These are phyloP conservation scores for Tephrocybe sp. DNA, from an alignment of 768 basidiomycete genomes.

Conservation along the genomic window DNA sequence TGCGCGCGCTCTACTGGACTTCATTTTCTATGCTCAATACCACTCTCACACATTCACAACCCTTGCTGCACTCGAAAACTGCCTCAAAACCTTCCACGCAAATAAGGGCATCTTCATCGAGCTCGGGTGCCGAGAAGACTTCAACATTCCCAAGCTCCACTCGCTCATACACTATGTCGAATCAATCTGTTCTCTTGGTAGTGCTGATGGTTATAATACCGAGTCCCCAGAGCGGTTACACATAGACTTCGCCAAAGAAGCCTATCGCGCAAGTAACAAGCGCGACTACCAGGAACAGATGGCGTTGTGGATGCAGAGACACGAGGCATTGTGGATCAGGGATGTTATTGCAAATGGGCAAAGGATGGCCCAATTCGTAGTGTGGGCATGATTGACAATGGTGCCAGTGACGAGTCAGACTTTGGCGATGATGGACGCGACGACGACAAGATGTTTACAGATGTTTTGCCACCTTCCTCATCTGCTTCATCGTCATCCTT, in stretches of 20 bases:
- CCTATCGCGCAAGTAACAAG: conserved; percentile 18
- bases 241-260: no score
- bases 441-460: not conserved
- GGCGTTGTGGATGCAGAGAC: conserved; percentile 31
- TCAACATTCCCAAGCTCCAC: conserved; percentile 38
- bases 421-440: not conserved
- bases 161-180: conserved; percentile 27
- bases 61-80: conserved; percentile 18
- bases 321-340: conserved; percentile 22
- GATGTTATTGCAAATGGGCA: not conserved
- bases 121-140: conserved; percentile 24
- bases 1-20: conserved; percentile 21
- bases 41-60: conserved; percentile 17
- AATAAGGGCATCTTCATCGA: conserved; percentile 27
- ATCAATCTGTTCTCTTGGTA: conserved; percentile 21
- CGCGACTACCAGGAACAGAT: conserved; percentile 31
- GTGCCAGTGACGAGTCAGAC: not conserved
- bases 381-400: not conserved
- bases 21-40: conserved; percentile 20
- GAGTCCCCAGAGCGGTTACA: not conserved
- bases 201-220: conserved; percentile 5
- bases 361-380: not conserved
- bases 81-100: conserved; percentile 25
- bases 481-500: no score
- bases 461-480: not conserved